phyloP scores from a whole-genome alignment of 768 basidiomycete genomes.

The Leccinum subgranulosum region DNA sequence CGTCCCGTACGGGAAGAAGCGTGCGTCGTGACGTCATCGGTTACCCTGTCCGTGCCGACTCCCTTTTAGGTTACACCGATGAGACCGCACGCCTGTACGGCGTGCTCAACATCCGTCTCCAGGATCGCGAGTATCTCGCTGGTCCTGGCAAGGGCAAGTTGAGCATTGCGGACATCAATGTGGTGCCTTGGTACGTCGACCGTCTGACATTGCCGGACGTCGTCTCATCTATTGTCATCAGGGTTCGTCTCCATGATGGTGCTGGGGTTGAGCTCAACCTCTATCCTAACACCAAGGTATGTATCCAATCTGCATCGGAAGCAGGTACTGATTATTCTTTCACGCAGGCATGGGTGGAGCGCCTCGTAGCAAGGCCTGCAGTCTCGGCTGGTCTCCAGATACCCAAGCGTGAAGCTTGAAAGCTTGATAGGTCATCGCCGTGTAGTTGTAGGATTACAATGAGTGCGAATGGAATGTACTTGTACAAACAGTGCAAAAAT shows the following conservation, averaged over 20 bases:
- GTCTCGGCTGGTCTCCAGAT: constrained; percentile 25
- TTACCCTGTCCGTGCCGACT: neutral
- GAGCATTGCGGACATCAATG: constrained; percentile 72
- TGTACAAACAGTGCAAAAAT: neutral
- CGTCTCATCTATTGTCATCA: constrained; percentile 22
- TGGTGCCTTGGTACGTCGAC: constrained; percentile 52
- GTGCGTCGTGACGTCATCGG: constrained; percentile 31
- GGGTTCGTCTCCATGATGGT: constrained; percentile 50
- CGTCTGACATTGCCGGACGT: neutral
- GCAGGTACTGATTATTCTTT: neutral
- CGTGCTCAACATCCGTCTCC: constrained; percentile 80
- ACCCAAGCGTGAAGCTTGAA: constrained; percentile 1
- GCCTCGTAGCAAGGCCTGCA: constrained; percentile 19
- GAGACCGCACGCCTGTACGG: constrained; percentile 82
- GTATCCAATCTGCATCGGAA: neutral
- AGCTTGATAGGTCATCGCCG: neutral
- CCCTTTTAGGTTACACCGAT: constrained; percentile 59
- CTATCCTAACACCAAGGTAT: constrained; percentile 61
- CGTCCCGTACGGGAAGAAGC: constrained; percentile 65
- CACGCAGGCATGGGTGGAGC: constrained; percentile 30
- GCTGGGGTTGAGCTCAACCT: constrained; percentile 59
- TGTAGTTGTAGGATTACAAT: neutral
- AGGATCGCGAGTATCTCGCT: constrained; percentile 71
- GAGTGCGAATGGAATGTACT: neutral
- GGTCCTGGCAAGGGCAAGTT: constrained; percentile 69